phyloP scores from a whole-genome alignment of 176 grass and related monocot species.

The Cocos nucifera region DNA sequence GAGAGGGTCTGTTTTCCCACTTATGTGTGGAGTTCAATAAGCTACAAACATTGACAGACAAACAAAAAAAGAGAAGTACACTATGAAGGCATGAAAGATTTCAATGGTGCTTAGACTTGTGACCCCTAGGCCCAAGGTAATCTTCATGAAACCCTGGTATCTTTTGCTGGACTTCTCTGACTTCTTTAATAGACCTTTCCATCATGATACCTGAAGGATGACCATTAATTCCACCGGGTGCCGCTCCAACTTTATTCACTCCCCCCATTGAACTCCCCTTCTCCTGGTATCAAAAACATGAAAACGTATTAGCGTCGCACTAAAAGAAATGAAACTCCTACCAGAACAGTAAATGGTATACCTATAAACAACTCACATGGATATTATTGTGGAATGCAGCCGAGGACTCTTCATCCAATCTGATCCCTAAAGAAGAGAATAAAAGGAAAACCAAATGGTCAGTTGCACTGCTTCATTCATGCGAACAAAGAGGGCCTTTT shows the following conservation, averaged over 20 bases:
- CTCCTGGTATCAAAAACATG: not conserved
- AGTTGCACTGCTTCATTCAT: no score
- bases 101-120: not conserved
- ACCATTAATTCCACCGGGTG: not conserved
- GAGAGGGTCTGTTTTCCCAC: not conserved
- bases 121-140: conserved; percentile 1
- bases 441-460: no score
- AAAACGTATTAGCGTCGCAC: not conserved
- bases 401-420: conserved; percentile 32
- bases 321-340: no score
- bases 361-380: conserved; percentile 1
- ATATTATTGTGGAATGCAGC: conserved; percentile 27
- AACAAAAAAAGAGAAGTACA: not conserved
- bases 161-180: not conserved
- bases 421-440: conserved; percentile 38
- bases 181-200: not conserved
- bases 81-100: not conserved
- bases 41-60: not conserved
- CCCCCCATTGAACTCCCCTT: not conserved
- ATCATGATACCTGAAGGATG: not conserved
- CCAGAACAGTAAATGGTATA: no score
- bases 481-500: no score
- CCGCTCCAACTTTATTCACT: not conserved
- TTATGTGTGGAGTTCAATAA: not conserved
- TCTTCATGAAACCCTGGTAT: not conserved